phyloP scores from a whole-genome alignment of 2,329 filamentous ascomycete genomes.

The Alternaria viburni region DNA sequence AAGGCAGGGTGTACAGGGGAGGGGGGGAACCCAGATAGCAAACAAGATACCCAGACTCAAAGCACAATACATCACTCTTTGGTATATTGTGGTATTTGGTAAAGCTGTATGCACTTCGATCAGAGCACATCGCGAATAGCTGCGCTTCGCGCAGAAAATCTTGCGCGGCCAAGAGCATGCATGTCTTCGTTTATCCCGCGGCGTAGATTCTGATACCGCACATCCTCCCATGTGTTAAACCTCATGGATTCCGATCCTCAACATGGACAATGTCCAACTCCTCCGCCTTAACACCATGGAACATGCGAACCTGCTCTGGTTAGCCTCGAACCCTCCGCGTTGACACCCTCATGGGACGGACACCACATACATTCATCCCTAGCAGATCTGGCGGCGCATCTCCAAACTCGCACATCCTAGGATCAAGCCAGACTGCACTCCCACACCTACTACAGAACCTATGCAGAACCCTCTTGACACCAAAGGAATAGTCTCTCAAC shows the following conservation, averaged over 20 bases:
- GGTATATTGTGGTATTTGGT: too few relatives aligned
- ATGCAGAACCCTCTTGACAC: conserved; percentile 30
- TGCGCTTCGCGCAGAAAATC: background rate
- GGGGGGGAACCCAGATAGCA: too few relatives aligned
- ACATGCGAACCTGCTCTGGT: conserved; percentile 25
- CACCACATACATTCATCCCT: conserved; percentile 35
- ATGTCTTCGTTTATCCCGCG: background rate
- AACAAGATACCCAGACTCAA: too few relatives aligned
- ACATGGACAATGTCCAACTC: conserved; percentile 29
- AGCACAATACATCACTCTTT: too few relatives aligned
- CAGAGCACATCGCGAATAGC: background rate
- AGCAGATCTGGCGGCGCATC: conserved; percentile 27
- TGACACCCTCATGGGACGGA: background rate
- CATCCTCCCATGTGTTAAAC: background rate
- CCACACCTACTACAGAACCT: conserved; percentile 38
- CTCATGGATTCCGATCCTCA: conserved; percentile 18
- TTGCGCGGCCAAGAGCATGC: background rate
- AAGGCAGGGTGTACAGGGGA: too few relatives aligned
- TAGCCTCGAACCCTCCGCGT: background rate
- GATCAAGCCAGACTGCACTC: conserved; percentile 38
- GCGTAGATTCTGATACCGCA: background rate
- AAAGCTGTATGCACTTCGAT: background rate
- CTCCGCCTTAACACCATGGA: conserved; percentile 31
- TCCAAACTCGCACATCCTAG: conserved; percentile 25
- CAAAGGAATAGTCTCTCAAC: conserved; percentile 34